phyloP scores from a whole-genome alignment of 2,329 filamentous ascomycete genomes.

The Aureobasidium sp. region DNA sequence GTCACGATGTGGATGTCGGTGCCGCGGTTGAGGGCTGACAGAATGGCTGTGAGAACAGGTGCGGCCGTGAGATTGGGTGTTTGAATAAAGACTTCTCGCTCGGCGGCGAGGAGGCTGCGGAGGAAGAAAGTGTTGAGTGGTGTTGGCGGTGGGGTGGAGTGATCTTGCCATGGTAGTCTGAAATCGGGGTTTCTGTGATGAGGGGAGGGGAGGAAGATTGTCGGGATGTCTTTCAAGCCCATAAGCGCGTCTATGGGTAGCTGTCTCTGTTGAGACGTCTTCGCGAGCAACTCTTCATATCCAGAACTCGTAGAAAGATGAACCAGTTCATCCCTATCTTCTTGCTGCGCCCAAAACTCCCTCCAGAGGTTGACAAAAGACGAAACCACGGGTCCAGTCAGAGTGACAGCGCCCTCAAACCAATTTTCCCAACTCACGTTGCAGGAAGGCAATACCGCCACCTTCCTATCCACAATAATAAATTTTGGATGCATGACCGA shows the following conservation, averaged over 20 bases:
- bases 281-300: background rate
- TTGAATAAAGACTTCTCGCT: conserved; percentile 57
- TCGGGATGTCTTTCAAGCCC: conserved; percentile 35
- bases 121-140: conserved; percentile 62
- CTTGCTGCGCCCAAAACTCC: conserved; percentile 54
- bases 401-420: conserved; percentile 69
- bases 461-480: conserved; percentile 61
- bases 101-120: conserved; percentile 49
- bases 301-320: background rate
- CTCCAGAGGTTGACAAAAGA: conserved; percentile 62
- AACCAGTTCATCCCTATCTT: background rate
- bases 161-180: conserved; percentile 46
- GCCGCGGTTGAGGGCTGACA: conserved; percentile 56
- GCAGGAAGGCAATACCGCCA: conserved; percentile 67
- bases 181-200: conserved; percentile 65
- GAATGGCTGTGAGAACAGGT: conserved; percentile 55
- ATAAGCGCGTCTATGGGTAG: background rate
- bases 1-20: conserved; percentile 51
- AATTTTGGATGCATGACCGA: conserved; percentile 89
- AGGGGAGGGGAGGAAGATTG: conserved; percentile 65
- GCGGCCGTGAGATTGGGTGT: conserved; percentile 71
- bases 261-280: background rate
- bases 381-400: conserved; percentile 55
- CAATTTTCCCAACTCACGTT: conserved; percentile 86
- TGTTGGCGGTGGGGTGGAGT: conserved; percentile 50